A percentile compares a stretch with the other conserved stretches of the same genome.
phyloP scores from a whole-genome alignment of 768 basidiomycete genomes.

The Leucocoprinus leucothites region DNA sequence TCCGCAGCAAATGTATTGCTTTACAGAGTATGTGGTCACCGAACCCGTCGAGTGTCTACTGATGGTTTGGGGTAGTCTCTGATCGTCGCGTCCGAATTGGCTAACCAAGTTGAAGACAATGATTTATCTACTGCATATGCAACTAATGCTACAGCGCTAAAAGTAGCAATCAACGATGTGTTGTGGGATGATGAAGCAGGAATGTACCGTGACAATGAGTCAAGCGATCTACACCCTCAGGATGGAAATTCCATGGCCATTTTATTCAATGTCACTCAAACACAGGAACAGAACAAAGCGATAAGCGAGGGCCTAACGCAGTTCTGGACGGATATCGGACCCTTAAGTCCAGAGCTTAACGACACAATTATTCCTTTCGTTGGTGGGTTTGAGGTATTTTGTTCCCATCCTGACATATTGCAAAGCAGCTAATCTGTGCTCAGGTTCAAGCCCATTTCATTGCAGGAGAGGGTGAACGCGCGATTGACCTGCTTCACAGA shows the following conservation, averaged over 20 bases:
- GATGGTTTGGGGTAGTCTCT: conserved; percentile 22
- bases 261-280: conserved; percentile 42
- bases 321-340: conserved; percentile 48
- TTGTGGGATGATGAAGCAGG: conserved; percentile 43
- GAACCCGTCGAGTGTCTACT: not conserved
- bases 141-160: conserved; percentile 34
- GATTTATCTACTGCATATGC: conserved; percentile 24
- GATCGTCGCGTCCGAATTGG: conserved; percentile 33
- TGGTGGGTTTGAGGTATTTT: conserved; percentile 43
- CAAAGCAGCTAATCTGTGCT: not conserved
- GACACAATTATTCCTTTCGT: conserved; percentile 52
- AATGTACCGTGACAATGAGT: conserved; percentile 46
- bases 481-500: conserved; percentile 41
- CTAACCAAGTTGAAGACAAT: conserved; percentile 23
- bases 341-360: conserved; percentile 45
- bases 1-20: conserved; percentile 45
- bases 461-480: conserved; percentile 40
- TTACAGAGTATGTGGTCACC: conserved; percentile 30
- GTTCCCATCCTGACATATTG: not conserved
- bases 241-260: conserved; percentile 49
- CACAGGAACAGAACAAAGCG: conserved; percentile 32
- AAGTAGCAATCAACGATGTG: conserved; percentile 35
- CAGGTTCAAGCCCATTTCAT: conserved; percentile 51
- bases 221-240: conserved; percentile 39
- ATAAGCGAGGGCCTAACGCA: conserved; percentile 40